A percentile compares a stretch with the other conserved stretches of the same genome.
These are phyloP conservation scores for Dactylonectria macrodidyma DNA, from an alignment of 2,329 filamentous ascomycete genomes.

Conservation along the genomic window DNA sequence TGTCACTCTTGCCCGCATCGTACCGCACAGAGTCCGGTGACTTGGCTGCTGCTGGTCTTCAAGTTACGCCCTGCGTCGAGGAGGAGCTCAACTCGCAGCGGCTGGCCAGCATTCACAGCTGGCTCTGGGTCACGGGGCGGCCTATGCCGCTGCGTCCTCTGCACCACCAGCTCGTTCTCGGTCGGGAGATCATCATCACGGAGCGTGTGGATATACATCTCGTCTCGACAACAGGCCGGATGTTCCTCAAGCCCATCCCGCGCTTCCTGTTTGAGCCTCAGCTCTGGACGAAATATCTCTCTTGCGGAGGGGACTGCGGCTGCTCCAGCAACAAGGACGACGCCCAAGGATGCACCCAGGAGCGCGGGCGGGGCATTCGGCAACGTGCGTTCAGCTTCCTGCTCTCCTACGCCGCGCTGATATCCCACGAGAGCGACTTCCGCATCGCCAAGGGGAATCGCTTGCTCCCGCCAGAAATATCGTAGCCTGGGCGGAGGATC, in stretches of 20 bases:
- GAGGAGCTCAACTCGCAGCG: not conserved
- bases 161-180: too few relatives aligned
- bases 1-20: not conserved
- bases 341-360: too few relatives aligned
- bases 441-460: constrained; percentile 50
- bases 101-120: constrained; percentile 10
- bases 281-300: not conserved
- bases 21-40: not conserved
- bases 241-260: too few relatives aligned
- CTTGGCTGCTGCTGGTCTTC: not conserved
- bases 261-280: not conserved
- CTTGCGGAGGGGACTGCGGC: too few relatives aligned
- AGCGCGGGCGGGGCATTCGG: too few relatives aligned
- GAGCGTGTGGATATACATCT: too few relatives aligned
- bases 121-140: constrained; percentile 1
- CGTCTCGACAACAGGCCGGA: too few relatives aligned
- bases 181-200: too few relatives aligned
- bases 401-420: constrained; percentile 53
- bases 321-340: too few relatives aligned
- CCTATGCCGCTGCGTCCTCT: not conserved
- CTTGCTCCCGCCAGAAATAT: constrained; percentile 53
- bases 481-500: constrained; percentile 48
- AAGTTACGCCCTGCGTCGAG: constrained; percentile 7
- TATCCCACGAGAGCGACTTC: constrained; percentile 56
- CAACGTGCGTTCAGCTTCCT: constrained; percentile 31